A percentile compares a stretch with the other conserved stretches of the same genome.
Conservation (phyloP, 768 basidiomycete genomes). For the Phanerodontia chrysosporium region DNA sequence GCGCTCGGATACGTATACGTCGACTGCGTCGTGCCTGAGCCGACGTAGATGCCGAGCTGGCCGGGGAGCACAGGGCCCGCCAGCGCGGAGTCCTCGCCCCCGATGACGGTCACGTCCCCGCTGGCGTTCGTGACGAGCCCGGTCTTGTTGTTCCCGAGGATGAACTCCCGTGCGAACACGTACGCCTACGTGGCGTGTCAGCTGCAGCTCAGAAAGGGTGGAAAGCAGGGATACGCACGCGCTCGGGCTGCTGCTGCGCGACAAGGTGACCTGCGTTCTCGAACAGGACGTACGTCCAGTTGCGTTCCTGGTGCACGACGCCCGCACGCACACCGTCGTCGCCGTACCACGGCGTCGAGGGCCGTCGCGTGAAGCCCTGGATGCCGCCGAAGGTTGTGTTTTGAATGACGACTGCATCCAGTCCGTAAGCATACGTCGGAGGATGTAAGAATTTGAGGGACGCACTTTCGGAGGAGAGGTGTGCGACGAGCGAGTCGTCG, state of each 20-base stretch:
- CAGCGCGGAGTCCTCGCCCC: slow-evolving; percentile 48
- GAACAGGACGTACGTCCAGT: slow-evolving; percentile 41
- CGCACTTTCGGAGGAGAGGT: slow-evolving; percentile 58
- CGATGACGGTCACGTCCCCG: slow-evolving; percentile 33
- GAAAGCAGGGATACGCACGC: slow-evolving; percentile 37
- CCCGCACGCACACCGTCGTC: slow-evolving; percentile 58
- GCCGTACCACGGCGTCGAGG: slow-evolving; percentile 64
- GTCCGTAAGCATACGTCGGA: not conserved
- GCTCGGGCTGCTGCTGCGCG: slow-evolving; percentile 32
- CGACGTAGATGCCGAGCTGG: slow-evolving; percentile 51
- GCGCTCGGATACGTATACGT: slow-evolving; percentile 24
- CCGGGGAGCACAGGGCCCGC: slow-evolving; percentile 46
- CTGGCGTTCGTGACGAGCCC: slow-evolving; percentile 30
- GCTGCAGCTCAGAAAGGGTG: slow-evolving; percentile 14
- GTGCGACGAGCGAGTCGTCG: slow-evolving; percentile 62
- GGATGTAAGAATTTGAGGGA: not conserved
- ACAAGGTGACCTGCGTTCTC: slow-evolving; percentile 39
- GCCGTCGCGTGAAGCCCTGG: slow-evolving; percentile 66
- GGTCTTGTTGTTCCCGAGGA: slow-evolving; percentile 56
- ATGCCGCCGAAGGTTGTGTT: slow-evolving; percentile 81
- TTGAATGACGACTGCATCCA: slow-evolving; percentile 32
- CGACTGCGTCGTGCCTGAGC: slow-evolving; percentile 30
- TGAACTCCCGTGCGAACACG: slow-evolving; percentile 61
- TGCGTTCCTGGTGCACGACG: slow-evolving; percentile 71
- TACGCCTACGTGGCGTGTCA: slow-evolving; percentile 41